Conservation (phyloP, 2,329 filamentous ascomycete genomes). For the Sclerotinia subarctica region DNA sequence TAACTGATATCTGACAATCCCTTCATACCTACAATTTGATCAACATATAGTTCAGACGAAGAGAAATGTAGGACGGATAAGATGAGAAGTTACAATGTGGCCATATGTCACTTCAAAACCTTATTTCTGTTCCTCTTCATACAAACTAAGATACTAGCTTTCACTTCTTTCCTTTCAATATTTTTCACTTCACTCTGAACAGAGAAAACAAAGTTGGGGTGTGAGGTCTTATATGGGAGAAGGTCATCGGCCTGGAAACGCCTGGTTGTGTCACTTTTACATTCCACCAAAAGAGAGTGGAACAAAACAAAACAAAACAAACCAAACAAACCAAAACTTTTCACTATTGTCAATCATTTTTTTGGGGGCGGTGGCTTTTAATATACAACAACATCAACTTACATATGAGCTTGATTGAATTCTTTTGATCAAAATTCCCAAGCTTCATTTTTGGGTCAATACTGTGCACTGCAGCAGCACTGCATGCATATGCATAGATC, state of each 20-base stretch:
- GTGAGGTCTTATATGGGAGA: neutral
- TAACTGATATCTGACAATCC: too few species aligned
- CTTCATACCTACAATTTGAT: neutral
- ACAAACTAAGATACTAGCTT: neutral
- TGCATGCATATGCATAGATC: slow-evolving; percentile 16
- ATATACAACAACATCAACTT: neutral
- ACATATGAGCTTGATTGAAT: neutral
- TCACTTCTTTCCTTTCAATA: neutral
- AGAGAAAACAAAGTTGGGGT: neutral
- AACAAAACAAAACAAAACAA: neutral
- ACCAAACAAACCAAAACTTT: neutral
- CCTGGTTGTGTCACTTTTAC: neutral
- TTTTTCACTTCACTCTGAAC: neutral
- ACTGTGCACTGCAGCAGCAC: slow-evolving; percentile 3
- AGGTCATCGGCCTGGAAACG: slow-evolving; percentile 1
- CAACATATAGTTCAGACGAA: neutral
- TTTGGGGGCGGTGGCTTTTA: neutral
- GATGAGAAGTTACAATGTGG: neutral
- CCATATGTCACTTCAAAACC: neutral
- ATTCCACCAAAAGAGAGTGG: slow-evolving; percentile 1
- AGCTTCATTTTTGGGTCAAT: slow-evolving; percentile 6
- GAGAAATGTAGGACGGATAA: too few species aligned
- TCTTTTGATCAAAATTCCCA: neutral
- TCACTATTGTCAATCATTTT: slow-evolving; percentile 6
- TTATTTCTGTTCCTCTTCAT: neutral